Conservation (phyloP, 768 basidiomycete species). For the Pleurotus tuber-regium region DNA sequence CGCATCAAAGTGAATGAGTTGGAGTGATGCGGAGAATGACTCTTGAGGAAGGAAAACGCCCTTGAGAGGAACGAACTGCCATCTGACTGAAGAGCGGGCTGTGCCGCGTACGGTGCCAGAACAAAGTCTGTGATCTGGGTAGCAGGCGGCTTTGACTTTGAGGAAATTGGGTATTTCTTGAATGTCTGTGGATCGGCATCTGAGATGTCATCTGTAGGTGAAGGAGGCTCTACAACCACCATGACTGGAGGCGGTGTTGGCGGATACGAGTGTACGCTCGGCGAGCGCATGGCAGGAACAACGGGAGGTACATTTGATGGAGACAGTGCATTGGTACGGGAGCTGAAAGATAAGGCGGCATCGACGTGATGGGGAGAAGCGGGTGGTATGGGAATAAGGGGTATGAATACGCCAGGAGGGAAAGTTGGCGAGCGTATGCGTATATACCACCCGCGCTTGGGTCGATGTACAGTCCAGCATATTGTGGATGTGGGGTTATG, state of each 20-base stretch:
- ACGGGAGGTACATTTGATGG: conserved; percentile 16
- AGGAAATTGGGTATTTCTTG: background rate
- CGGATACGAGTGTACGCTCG: conserved; percentile 57
- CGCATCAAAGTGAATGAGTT: conserved; percentile 59
- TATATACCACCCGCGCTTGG: conserved; percentile 84
- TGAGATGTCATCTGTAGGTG: conserved; percentile 28
- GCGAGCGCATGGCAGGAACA: no score
- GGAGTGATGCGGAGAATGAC: conserved; percentile 52
- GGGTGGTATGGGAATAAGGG: conserved; percentile 47
- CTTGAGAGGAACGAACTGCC: conserved; percentile 47
- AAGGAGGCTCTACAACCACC: conserved; percentile 28
- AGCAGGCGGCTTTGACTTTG: conserved; percentile 21
- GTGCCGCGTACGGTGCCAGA: conserved; percentile 44
- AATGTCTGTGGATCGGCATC: conserved; percentile 21
- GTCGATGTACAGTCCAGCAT: conserved; percentile 77
- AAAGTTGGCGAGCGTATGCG: conserved; percentile 71
- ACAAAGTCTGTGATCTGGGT: conserved; percentile 52
- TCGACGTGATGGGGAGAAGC: conserved; percentile 47
- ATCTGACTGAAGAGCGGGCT: conserved; percentile 30
- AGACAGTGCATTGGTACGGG: conserved; percentile 42
- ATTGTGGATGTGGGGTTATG: conserved; percentile 66
- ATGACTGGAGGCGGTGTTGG: conserved; percentile 46
- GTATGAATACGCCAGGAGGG: conserved; percentile 58
- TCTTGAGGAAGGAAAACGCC: conserved; percentile 47
- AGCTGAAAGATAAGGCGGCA: conserved; percentile 50